phyloP scores from a whole-genome alignment of 1,139 yeast species.

The Suhomyces coccinellae region DNA sequence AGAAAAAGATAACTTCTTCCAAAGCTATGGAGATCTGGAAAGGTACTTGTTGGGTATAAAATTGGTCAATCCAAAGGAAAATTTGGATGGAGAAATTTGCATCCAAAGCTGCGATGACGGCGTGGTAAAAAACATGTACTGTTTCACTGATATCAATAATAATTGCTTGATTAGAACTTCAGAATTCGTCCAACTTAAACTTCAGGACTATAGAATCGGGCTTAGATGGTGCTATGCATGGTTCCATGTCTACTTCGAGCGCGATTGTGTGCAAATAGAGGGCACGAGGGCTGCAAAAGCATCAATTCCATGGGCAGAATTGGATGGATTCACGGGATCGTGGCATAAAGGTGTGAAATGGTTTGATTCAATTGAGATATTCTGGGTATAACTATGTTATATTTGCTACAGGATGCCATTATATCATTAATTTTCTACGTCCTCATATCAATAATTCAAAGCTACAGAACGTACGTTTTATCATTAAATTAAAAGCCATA shows the following conservation, averaged over 20 bases:
- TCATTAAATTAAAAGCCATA: too few species aligned
- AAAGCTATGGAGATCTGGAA: neutral
- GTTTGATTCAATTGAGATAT: conserved; percentile 38
- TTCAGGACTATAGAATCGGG: conserved; percentile 1
- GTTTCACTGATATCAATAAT: neutral
- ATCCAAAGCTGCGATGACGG: neutral
- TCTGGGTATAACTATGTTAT: neutral
- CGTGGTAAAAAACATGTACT: neutral
- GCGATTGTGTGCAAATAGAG: neutral
- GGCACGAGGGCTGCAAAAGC: neutral
- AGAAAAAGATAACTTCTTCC: neutral
- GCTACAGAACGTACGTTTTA: neutral
- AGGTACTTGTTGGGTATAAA: conserved; percentile 1
- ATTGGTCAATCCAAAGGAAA: neutral
- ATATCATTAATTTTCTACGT: too few species aligned
- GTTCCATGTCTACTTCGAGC: conserved; percentile 21
- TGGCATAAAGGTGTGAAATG: conserved; percentile 50
- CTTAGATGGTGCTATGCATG: conserved; percentile 20
- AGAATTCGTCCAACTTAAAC: neutral
- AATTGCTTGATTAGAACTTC: neutral
- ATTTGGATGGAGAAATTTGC: neutral
- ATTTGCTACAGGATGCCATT: neutral
- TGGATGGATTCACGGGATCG: conserved; percentile 75
- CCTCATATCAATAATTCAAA: too few species aligned
- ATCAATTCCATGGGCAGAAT: conserved; percentile 48